A percentile compares a stretch with the other conserved stretches of the same genome.
Evolutionary conservation across 2,329 filamentous ascomycete species (phyloP).

Genomic region (Penicillium sp.): DNA sequence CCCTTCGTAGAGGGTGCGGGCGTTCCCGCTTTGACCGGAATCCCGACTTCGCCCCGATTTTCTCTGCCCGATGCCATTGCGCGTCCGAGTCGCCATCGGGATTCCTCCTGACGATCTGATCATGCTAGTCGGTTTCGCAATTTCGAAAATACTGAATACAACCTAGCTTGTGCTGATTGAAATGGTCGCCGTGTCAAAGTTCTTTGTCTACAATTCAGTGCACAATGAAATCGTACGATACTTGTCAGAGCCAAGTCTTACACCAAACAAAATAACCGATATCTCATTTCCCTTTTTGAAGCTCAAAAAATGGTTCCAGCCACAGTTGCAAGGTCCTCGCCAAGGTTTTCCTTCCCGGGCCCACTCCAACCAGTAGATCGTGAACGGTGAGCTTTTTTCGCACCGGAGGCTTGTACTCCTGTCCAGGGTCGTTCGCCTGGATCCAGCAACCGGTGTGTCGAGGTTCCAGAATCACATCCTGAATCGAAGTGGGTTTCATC

Average conservation of each 20-base stretch:
- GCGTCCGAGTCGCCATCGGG: conserved; percentile 13
- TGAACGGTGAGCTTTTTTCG: conserved; percentile 19
- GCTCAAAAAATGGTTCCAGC: background rate
- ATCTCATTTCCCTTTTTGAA: background rate
- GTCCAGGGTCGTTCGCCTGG: conserved; percentile 2
- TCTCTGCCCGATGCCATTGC: conserved; percentile 16
- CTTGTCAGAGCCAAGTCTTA: too few relatives aligned
- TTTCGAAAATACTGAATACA: background rate
- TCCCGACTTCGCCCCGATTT: conserved; percentile 26
- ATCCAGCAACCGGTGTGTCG: conserved; percentile 26
- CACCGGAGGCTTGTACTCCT: conserved; percentile 15
- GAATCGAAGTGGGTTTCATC: conserved; percentile 14
- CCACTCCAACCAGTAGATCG: conserved; percentile 23
- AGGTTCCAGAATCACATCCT: conserved; percentile 24
- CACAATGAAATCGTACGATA: too few relatives aligned
- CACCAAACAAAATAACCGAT: background rate
- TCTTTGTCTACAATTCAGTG: too few relatives aligned
- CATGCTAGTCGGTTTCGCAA: conserved; percentile 4
- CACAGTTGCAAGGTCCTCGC: conserved; percentile 12
- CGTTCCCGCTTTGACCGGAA: conserved; percentile 27
- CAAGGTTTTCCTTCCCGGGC: conserved; percentile 17
- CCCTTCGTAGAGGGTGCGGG: conserved; percentile 17
- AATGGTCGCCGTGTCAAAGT: too few relatives aligned
- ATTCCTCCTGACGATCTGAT: conserved; percentile 14
- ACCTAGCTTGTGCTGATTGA: too few relatives aligned